Base-by-base conservation (phyloP, 371 early-diverging fungal species). In the Mortierella sp. region DNA sequence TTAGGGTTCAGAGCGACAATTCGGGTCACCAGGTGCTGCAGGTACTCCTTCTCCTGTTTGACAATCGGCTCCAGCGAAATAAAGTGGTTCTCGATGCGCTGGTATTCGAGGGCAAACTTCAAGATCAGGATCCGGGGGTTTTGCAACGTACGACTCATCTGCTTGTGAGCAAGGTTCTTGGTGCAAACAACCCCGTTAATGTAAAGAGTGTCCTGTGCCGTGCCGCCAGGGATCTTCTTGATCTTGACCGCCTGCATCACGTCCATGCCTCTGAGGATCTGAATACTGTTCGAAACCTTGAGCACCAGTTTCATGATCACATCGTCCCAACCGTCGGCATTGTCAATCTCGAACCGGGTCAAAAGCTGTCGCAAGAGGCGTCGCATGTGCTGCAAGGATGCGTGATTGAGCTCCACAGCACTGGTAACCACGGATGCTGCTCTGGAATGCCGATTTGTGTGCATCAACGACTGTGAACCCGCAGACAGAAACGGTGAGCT, bases 171-270 rank as follows among this genome's bases (percentile, higher is more conserved):
- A 8, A 98, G 91, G 78, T 94, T 95, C 86, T 97, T 97, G 34
- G 97, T 93, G 79, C 94, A 95, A 6, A 98, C 98, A 6, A 97
- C 92, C 10, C 97, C 97, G 42, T 93, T 89, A 48, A 98, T 90
- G 81, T 94, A 97, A 57, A 94, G 91, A 54, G 95, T 94, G 82
- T 97, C 96, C 45, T 85, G 75, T 0, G 97, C 96, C 38, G 82
- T 60, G 2, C 97, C 98, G 14, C 98, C 98, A 0, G 98, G 95
- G 34, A 98, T 95, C 79, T 94, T 94, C 84, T 99, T 99, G 84
- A 98, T 94, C 82, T 97, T 97, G 75, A 99, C 95, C 76, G 95
- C 97, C 42, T 95, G 94, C n/a, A 96, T 92, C 73, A 97, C 92
- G 79, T 98, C 97, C 80, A 97, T 96, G 63, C 91, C 90, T 78